Evolutionary conservation across 2,329 filamentous ascomycete genomes (phyloP), one percentile per base, ranked within the genome.

Genomic region (Blastomyces gilchristii): DNA sequence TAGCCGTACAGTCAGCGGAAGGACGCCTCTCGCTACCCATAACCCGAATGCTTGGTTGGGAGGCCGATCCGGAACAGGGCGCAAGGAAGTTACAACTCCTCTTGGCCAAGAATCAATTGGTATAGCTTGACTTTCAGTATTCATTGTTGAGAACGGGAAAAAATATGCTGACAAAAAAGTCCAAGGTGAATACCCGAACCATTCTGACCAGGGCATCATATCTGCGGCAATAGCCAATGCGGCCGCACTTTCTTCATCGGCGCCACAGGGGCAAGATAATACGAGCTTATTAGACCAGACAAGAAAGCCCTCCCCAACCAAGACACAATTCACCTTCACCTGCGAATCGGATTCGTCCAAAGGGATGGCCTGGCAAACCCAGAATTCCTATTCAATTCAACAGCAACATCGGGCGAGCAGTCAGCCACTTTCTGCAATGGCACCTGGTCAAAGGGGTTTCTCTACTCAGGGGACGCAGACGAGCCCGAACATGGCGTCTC

Each of bases 321-420:
- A 91, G 63, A 88, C 89, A 0, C 91, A 97, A 69, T 99, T 99
- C 74, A 99, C 94, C 11, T 99, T 99, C 72, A 96, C 91, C 14
- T 97, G 91, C 75, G 90, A 95, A 70, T 93, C 92, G 0, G 91
- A 94, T 72, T 90, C 91, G 47, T 87, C 90, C 0, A 90, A 88
- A 64, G 86, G 88, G 63, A 84, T 91, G 73, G 85, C 87, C 60
- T 90, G 89, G 86, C 89, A 89, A 53, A 85, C 87, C 71, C 79
- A 82, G 65, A 80, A 78, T 66, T 66, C 73, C 58, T 74, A 78
- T 71, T 69, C 74, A 37, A 67, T 77, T 31, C 75, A 74, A 11
- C 76, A 74, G 57, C 67, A 71, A 37, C 73, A 73, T 43, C 72
- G 72, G 14, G 71, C 71, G 9, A 70, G 71, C 16, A 69, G 69